Base-by-base conservation (phyloP, 2,329 filamentous ascomycete species). In the Myriangium duriaei region DNA sequence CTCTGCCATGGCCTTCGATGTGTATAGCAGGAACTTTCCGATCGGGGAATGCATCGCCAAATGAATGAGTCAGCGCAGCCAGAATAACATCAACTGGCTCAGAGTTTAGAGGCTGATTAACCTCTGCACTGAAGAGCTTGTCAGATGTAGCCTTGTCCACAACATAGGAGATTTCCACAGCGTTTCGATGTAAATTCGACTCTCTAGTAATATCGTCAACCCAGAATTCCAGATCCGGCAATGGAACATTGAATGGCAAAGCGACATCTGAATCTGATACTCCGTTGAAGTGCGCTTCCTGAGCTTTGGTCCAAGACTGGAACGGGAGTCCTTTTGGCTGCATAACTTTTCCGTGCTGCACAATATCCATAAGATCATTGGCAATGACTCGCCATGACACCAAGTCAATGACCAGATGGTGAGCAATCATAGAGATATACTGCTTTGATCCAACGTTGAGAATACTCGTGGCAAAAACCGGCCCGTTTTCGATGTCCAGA, bases 1-100 rank as follows among this genome's bases (percentile, higher is more conserved):
- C 64, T 29, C 65, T 52, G 5, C 65, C 65, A 33, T 69, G 65
- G 0, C 64, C 63, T 48, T 69, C 65, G 15, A 66, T 68, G 45
- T 62, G 63, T 30, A 69, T 60, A 0, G 60, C 56, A 3, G 64
- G 58, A 1, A 59, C 44, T 1, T 51, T 19, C 12, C 65, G 54
- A 32, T 65, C 60, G 4, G 54, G 41, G 4, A 54, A 51, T 14
- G 57, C 49, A n/a, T n/a, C n/a, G n/a, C n/a, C n/a, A n/a, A n/a
- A n/a, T n/a, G n/a, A n/a, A n/a, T n/a, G n/a, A n/a, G n/a, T n/a
- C n/a, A n/a, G n/a, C n/a, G n/a, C n/a, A n/a, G n/a, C n/a, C n/a
- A n/a, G n/a, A n/a, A n/a, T n/a, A n/a, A n/a, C n/a, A n/a, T n/a
- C n/a, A n/a, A n/a, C n/a, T n/a, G n/a, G n/a, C n/a, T n/a, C n/a